Evolutionary conservation across 805 yeast species (phyloP).

Genomic region (Hyphopichia homilentoma): DNA sequence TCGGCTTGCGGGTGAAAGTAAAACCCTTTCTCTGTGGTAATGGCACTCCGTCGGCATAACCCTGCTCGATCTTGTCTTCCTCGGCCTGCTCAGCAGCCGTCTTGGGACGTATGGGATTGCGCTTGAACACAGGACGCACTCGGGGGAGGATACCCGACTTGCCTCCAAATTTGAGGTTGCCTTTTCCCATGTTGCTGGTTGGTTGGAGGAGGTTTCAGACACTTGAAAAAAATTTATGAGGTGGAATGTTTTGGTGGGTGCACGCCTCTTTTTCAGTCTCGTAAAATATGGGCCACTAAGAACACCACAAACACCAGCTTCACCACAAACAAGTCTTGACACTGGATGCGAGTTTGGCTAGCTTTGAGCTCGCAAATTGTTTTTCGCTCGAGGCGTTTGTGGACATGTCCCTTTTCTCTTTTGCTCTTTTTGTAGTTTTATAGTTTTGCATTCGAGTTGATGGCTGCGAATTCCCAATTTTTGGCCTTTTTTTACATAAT

Average conservation of each 20-base stretch:
- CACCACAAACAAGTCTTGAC: no score
- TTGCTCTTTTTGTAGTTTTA: no score
- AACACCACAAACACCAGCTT: no score
- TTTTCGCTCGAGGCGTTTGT: no score
- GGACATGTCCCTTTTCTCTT: no score
- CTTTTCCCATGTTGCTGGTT: constrained; percentile 40
- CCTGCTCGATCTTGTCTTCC: constrained; percentile 46
- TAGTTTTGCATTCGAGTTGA: no score
- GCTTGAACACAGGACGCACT: constrained; percentile 69
- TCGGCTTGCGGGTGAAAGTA: constrained; percentile 49
- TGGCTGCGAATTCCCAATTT: no score
- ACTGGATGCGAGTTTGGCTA: no score
- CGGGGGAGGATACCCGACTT: constrained; percentile 82
- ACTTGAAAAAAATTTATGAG: neutral
- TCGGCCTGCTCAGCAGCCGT: constrained; percentile 40
- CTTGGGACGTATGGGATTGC: constrained; percentile 53
- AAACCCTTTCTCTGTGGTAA: constrained; percentile 57
- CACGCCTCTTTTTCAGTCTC: neutral
- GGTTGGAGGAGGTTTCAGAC: no score
- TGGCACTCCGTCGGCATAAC: constrained; percentile 68
- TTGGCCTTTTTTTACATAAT: no score
- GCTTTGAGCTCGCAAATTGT: no score
- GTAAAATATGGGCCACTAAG: no score
- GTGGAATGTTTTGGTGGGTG: neutral
- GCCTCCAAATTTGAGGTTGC: constrained; percentile 49